Evolutionary conservation across 768 basidiomycete genomes (phyloP).

Genomic region (Termitomyces sp.): DNA sequence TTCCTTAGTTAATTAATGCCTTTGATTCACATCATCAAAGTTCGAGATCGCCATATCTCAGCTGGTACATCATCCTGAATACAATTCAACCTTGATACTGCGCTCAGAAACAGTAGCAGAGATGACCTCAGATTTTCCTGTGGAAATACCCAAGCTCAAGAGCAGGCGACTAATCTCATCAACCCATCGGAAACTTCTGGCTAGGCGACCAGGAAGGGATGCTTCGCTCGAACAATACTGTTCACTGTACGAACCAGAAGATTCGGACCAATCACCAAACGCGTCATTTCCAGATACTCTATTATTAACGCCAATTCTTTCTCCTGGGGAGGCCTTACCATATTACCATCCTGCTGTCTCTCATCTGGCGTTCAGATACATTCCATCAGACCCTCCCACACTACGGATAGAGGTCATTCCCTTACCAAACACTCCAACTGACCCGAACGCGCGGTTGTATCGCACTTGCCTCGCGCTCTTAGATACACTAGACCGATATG

Average conservation of each 20-base stretch:
- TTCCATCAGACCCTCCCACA: constrained; percentile 31
- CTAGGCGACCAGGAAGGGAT: constrained; percentile 79
- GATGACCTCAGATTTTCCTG: constrained; percentile 30
- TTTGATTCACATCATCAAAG: constrained; percentile 31
- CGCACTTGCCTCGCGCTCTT: constrained; percentile 81
- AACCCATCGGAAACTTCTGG: constrained; percentile 69
- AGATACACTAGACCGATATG: constrained; percentile 82
- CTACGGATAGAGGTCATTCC: constrained; percentile 63
- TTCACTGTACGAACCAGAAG: constrained; percentile 54
- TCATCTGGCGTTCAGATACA: constrained; percentile 81
- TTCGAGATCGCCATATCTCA: constrained; percentile 73
- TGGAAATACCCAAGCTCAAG: constrained; percentile 34
- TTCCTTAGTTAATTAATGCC: neutral
- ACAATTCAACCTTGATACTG: constrained; percentile 88
- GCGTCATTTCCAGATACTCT: constrained; percentile 28
- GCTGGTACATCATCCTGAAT: constrained; percentile 86
- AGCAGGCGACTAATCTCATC: constrained; percentile 41
- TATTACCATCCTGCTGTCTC: constrained; percentile 88
- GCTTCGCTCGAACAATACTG: constrained; percentile 72
- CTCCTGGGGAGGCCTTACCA: constrained; percentile 52
- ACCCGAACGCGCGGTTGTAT: constrained; percentile 65
- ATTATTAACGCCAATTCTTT: constrained; percentile 59
- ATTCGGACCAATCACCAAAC: constrained; percentile 3
- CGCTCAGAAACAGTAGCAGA: constrained; percentile 70
- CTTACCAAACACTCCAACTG: constrained; percentile 45